phyloP scores from a whole-genome alignment of 2,329 filamentous ascomycete species.

The Arachnomyces sp. region DNA sequence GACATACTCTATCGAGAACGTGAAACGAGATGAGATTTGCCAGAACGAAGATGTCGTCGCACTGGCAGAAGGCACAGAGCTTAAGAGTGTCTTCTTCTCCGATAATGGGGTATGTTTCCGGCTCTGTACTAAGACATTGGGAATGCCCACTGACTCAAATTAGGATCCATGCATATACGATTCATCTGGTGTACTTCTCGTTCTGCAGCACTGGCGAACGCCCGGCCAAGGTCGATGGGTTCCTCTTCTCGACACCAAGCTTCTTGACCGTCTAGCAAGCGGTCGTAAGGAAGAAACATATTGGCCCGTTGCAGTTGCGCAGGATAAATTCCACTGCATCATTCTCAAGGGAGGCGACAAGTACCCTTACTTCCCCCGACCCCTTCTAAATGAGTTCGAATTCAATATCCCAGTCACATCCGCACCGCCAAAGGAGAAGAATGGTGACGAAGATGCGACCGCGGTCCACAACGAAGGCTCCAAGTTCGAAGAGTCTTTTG shows the following conservation, averaged over 20 bases:
- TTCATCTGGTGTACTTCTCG: conserved; percentile 77
- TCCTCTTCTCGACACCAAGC: conserved; percentile 80
- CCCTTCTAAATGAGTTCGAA: conserved; percentile 84
- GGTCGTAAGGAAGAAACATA: conserved; percentile 85
- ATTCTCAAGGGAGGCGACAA: conserved; percentile 93
- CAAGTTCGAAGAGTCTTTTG: conserved; percentile 69
- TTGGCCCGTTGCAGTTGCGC: conserved; percentile 89
- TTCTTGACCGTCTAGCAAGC: conserved; percentile 69
- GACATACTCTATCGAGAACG: conserved; percentile 86
- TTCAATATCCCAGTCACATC: conserved; percentile 74
- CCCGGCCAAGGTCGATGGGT: conserved; percentile 83
- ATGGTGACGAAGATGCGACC: conserved; percentile 32
- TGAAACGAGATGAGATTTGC: conserved; percentile 87
- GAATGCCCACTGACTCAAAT: conserved; percentile 9
- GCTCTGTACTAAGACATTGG: not conserved
- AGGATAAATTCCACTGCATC: conserved; percentile 93
- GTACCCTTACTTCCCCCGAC: conserved; percentile 86
- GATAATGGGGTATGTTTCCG: conserved; percentile 62
- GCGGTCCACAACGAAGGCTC: conserved; percentile 25
- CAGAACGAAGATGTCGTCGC: conserved; percentile 91
- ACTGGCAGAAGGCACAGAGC: conserved; percentile 61
- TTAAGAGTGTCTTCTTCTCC: conserved; percentile 85
- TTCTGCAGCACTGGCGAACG: conserved; percentile 82
- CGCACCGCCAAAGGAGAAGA: conserved; percentile 31
- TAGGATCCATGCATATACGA: conserved; percentile 95